Evolutionary conservation across 2,329 filamentous ascomycete genomes (phyloP), one percentile per base, ranked within the genome.

Genomic region (Trematosphaeria pertusa): DNA sequence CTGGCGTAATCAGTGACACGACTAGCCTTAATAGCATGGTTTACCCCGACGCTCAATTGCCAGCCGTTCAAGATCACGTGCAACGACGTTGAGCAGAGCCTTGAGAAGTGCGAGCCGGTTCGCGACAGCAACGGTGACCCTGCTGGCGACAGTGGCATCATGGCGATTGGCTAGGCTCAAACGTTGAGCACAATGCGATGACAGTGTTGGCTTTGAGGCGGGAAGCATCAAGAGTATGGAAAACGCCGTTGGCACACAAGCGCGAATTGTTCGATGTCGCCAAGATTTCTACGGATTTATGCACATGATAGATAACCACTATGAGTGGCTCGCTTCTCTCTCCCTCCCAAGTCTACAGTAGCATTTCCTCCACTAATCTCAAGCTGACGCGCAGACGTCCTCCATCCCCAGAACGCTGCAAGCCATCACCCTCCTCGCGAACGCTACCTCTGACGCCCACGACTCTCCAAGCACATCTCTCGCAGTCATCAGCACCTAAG

Each of bases 371-470:
- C 24, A 22, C 42, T 34, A 19, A 38, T 20, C 18, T 41, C 20
- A 17, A 46, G 36, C 28, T 28, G 31, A 35, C 36, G 17, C 28
- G 20, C 43, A 36, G 22, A 36, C 14, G 21, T 33, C 14, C 38
- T 43, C 19, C 32, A 28, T 26, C 34, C 20, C 31, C 39, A 12
- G 43, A 48, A 43, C 45, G 45, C 31, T 24, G 38, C 45, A 42
- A 48, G 38, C 38, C 19, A 37, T 43, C 45, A 5, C 28, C n/a
- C 41, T 26, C 32, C 12, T 36, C 42, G 10, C 43, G 24, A 34
- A 34, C 40, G 28, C 40, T 37, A 36, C 46, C 46, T 33, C 46
- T 48, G 14, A 44, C 46, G 12, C n/a, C n/a, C n/a, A n/a, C n/a
- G n/a, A n/a, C n/a, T n/a, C n/a, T n/a, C n/a, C n/a, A n/a, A 39